Evolutionary conservation across 306 rosid genomes (phyloP).

Genomic region (Begonia loranthoides): DNA sequence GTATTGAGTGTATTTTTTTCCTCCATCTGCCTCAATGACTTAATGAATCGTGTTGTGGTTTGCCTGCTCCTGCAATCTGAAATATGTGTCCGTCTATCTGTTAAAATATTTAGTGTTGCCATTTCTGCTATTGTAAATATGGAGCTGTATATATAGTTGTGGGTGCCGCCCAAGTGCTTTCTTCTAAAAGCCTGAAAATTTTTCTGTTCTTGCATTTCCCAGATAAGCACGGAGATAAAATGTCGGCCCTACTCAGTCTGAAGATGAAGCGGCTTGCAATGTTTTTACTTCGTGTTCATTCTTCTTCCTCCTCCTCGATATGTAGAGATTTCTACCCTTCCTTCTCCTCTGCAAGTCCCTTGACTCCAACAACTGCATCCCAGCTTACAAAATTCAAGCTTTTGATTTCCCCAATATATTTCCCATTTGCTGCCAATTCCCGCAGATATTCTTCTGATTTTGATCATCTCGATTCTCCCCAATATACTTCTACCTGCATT

Average conservation of each 20-base stretch:
- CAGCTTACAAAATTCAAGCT: slow-evolving; percentile 1
- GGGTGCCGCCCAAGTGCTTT: too few species aligned
- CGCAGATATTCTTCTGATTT: slow-evolving; percentile 1
- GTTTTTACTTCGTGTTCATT: neutral
- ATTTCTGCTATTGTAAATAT: too few species aligned
- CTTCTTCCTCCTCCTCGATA: neutral
- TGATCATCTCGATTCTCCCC: slow-evolving; percentile 2
- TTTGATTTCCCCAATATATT: slow-evolving; percentile 1
- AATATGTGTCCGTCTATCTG: too few species aligned
- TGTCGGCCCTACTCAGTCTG: neutral
- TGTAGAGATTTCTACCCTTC: neutral
- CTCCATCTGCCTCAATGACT: too few species aligned
- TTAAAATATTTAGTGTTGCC: too few species aligned
- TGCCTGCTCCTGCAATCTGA: too few species aligned
- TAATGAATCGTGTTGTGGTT: too few species aligned
- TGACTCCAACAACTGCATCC: neutral
- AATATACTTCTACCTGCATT: neutral
- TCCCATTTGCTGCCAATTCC: neutral
- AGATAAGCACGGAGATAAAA: neutral
- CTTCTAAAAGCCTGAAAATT: neutral
- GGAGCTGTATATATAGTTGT: too few species aligned
- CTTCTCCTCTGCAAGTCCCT: slow-evolving; percentile 7
- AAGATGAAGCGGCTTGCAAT: slow-evolving; percentile 5
- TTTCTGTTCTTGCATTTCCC: neutral
- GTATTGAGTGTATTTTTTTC: too few species aligned